These are phyloP conservation scores for Physaria fendleri DNA, from an alignment of 345 rosid genomes.

Conservation along the genomic window DNA sequence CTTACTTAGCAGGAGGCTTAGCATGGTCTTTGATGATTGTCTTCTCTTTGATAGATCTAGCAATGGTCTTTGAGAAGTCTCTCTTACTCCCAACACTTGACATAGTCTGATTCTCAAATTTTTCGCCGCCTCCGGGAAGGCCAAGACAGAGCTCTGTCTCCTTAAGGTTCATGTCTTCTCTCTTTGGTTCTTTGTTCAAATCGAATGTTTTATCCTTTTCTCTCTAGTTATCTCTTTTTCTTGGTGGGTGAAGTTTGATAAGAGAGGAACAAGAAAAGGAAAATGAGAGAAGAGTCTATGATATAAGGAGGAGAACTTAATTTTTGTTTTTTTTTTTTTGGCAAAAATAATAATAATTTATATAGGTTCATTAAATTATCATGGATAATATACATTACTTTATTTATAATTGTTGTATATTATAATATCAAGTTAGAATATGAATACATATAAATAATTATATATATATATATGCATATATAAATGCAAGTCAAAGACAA, in stretches of 20 bases:
- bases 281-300: not conserved
- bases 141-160: conserved; percentile 79
- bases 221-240: not conserved
- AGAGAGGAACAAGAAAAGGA: conserved; percentile 4
- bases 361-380: no score
- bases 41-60: conserved; percentile 15
- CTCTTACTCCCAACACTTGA: conserved; percentile 42
- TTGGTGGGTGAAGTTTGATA: conserved; percentile 12
- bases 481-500: not conserved
- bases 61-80: conserved; percentile 58
- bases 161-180: conserved; percentile 38
- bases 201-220: not conserved
- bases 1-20: conserved; percentile 73
- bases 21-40: conserved; percentile 28
- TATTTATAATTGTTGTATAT: no score
- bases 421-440: not conserved
- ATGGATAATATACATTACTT: no score
- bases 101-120: conserved; percentile 18
- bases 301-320: not conserved
- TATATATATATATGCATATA: not conserved
- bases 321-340: no score
- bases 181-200: not conserved
- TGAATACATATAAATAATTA: not conserved
- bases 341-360: no score
- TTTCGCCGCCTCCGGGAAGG: conserved; percentile 39